phyloP scores from a whole-genome alignment of 257 asterid genomes.

The Solanum lycopersicoides region DNA sequence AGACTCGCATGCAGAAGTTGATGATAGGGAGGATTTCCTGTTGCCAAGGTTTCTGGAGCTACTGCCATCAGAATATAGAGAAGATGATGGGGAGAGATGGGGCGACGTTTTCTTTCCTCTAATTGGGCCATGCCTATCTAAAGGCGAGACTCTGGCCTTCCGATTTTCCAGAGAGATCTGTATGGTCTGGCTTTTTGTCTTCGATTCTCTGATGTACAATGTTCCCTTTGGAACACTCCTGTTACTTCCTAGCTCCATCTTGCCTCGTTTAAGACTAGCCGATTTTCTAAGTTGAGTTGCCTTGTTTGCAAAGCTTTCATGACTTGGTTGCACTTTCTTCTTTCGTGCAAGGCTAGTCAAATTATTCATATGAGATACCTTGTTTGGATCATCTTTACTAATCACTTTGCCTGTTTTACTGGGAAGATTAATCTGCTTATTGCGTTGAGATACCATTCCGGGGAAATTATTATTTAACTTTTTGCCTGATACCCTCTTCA shows the following conservation, averaged over 20 bases:
- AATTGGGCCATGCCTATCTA: background rate
- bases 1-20: background rate
- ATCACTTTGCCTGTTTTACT: background rate
- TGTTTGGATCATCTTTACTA: background rate
- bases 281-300: background rate
- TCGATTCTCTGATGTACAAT: background rate
- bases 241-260: background rate
- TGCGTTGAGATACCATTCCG: background rate
- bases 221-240: background rate
- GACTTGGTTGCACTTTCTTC: background rate
- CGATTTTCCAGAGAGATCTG: background rate
- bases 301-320: conserved; percentile 26
- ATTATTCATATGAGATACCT: background rate
- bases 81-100: background rate
- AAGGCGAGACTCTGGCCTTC: background rate
- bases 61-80: background rate
- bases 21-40: background rate
- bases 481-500: background rate
- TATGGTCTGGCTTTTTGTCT: background rate
- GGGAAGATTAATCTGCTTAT: background rate
- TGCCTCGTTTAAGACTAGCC: background rate
- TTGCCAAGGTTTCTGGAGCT: background rate
- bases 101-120: background rate
- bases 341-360: background rate
- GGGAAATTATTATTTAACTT: background rate